A percentile compares a stretch with the other conserved stretches of the same genome.
Evolutionary conservation across 805 yeast genomes (phyloP).

Genomic region (Kodamaea nitidulidarum): DNA sequence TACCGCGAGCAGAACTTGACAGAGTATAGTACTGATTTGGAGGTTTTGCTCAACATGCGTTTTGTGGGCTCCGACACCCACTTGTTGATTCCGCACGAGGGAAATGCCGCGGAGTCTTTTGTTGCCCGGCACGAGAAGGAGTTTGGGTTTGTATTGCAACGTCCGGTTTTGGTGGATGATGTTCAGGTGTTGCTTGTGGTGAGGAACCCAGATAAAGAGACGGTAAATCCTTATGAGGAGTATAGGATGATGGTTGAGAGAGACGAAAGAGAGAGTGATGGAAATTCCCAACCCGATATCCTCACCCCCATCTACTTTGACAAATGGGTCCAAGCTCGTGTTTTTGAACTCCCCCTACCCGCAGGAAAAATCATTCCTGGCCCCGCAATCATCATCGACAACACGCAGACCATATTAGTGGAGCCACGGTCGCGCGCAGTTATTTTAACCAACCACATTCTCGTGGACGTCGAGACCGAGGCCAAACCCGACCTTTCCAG

Average conservation of each 20-base stretch:
- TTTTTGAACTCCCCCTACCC: constrained; percentile 22
- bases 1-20: constrained; percentile 48
- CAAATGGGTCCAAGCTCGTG: constrained; percentile 41
- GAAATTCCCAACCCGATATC: too few relatives aligned
- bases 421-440: constrained; percentile 31
- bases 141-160: constrained; percentile 35
- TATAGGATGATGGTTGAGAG: background rate
- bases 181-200: constrained; percentile 27
- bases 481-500: constrained; percentile 20
- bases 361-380: constrained; percentile 22
- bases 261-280: too few relatives aligned
- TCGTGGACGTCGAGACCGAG: constrained; percentile 18
- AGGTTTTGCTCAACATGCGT: constrained; percentile 70
- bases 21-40: constrained; percentile 44
- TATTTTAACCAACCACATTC: constrained; percentile 26
- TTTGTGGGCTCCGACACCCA: constrained; percentile 90
- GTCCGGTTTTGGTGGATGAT: constrained; percentile 36
- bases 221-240: constrained; percentile 19
- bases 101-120: constrained; percentile 22
- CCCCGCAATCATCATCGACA: constrained; percentile 34
- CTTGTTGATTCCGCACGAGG: constrained; percentile 53
- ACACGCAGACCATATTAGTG: constrained; percentile 26
- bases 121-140: constrained; percentile 29
- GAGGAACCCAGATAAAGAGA: constrained; percentile 12
- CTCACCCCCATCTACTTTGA: constrained; percentile 47